Conservation (phyloP, 2,329 filamentous ascomycete species). For the Phoma herbarum region DNA sequence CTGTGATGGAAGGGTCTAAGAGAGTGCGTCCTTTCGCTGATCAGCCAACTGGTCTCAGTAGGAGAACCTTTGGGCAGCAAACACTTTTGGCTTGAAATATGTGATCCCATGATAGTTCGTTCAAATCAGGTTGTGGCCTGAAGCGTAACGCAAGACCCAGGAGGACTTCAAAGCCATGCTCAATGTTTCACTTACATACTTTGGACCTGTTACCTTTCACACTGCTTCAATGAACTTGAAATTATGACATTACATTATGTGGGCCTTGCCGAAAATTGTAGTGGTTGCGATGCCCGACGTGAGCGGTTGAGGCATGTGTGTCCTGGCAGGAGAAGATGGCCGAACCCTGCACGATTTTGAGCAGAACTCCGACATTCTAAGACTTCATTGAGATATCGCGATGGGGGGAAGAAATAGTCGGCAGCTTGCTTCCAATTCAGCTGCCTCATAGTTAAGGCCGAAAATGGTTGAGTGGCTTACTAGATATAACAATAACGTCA, state of each 20-base stretch:
- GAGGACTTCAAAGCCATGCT: neutral
- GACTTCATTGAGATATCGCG: neutral
- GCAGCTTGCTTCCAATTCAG: neutral
- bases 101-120: neutral
- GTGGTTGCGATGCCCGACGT: neutral
- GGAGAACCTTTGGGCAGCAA: neutral
- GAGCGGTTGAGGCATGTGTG: neutral
- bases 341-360: neutral
- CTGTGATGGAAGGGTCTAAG: neutral
- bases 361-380: too few relatives aligned
- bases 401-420: neutral
- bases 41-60: neutral
- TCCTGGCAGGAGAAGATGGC: neutral
- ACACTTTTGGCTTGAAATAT: neutral
- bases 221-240: neutral
- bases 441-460: neutral
- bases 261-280: too few relatives aligned
- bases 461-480: neutral
- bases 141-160: neutral
- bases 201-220: neutral
- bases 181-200: neutral
- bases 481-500: neutral
- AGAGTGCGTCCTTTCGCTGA: neutral
- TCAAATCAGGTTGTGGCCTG: neutral
- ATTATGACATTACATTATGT: too few relatives aligned